phyloP scores from a whole-genome alignment of 23 red algal genomes.

The Gracilaria gracilis region DNA sequence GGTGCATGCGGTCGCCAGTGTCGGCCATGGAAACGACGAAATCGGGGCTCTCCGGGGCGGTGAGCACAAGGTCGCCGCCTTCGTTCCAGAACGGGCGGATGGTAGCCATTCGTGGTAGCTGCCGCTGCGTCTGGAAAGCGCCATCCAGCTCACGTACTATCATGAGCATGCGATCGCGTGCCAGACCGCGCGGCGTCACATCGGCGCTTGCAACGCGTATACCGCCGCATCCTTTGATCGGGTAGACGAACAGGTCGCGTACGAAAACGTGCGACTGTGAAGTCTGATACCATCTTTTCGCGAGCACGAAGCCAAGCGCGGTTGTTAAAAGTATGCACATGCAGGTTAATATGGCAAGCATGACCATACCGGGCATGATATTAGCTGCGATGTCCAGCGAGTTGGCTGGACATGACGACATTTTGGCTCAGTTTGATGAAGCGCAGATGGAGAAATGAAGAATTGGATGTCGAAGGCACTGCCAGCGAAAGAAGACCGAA shows the following conservation, averaged over 20 bases:
- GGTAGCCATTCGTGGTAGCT: conserved; percentile 50
- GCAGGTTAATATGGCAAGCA: too few species aligned
- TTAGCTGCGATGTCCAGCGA: too few species aligned
- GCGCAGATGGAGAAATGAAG: too few species aligned
- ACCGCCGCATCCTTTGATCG: conserved; percentile 76
- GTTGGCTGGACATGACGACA: too few species aligned
- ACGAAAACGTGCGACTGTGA: not conserved
- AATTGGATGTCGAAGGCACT: too few species aligned
- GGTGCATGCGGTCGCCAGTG: not conserved
- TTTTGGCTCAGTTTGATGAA: too few species aligned
- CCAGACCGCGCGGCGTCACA: conserved; percentile 58
- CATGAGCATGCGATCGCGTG: conserved; percentile 66
- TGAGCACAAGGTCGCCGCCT: conserved; percentile 19
- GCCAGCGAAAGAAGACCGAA: too few species aligned
- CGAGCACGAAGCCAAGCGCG: too few species aligned
- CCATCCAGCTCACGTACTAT: conserved; percentile 66
- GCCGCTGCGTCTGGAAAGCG: conserved; percentile 52
- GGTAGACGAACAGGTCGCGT: conserved; percentile 58
- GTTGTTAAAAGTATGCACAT: too few species aligned
- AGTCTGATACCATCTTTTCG: too few species aligned
- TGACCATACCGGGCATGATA: too few species aligned
- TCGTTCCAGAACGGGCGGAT: conserved; percentile 34
- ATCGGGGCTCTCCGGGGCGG: conserved; percentile 21
- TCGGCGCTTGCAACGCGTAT: conserved; percentile 56
- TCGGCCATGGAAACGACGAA: not conserved